Evolutionary conservation across 768 basidiomycete genomes (phyloP).

Genomic region (Paxillus rubicundulus): DNA sequence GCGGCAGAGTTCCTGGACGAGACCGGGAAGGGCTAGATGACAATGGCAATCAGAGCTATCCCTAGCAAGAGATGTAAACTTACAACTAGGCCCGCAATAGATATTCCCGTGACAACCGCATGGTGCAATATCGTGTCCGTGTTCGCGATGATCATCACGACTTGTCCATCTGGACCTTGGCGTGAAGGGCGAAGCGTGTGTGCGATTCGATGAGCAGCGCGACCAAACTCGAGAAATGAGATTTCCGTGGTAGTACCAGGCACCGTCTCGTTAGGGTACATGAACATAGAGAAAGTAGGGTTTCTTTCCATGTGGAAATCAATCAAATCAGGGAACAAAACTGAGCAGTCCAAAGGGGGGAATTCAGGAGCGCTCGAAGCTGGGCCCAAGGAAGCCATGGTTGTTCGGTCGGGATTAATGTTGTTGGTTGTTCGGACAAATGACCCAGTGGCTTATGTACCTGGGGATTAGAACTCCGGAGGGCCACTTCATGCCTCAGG

Average conservation of each 20-base stretch:
- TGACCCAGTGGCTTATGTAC: too few species aligned
- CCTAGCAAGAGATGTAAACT: conserved; percentile 15
- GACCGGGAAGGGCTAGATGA: conserved; percentile 32
- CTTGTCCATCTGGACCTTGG: conserved; percentile 13
- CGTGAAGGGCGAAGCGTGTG: conserved; percentile 39
- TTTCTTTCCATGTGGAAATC: conserved; percentile 24
- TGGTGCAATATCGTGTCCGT: conserved; percentile 36
- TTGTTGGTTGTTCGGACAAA: too few species aligned
- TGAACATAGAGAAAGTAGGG: conserved; percentile 6
- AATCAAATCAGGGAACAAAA: conserved; percentile 19
- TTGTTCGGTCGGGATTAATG: too few species aligned
- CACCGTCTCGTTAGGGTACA: conserved; percentile 12
- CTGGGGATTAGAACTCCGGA: too few species aligned
- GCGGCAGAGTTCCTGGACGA: conserved; percentile 43
- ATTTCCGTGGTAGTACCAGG: conserved; percentile 15
- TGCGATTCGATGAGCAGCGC: conserved; percentile 36
- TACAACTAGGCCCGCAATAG: conserved; percentile 39
- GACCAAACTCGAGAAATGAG: conserved; percentile 24
- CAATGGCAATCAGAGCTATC: conserved; percentile 25
- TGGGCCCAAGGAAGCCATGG: too few species aligned
- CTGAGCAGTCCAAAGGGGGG: conserved; percentile 20
- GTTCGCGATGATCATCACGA: conserved; percentile 24
- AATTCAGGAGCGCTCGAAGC: too few species aligned
- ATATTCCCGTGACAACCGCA: conserved; percentile 33
- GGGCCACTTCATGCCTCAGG: too few species aligned